Evolutionary conservation across 768 basidiomycete genomes (phyloP).

Genomic region (Kwoniella dendrophila): DNA sequence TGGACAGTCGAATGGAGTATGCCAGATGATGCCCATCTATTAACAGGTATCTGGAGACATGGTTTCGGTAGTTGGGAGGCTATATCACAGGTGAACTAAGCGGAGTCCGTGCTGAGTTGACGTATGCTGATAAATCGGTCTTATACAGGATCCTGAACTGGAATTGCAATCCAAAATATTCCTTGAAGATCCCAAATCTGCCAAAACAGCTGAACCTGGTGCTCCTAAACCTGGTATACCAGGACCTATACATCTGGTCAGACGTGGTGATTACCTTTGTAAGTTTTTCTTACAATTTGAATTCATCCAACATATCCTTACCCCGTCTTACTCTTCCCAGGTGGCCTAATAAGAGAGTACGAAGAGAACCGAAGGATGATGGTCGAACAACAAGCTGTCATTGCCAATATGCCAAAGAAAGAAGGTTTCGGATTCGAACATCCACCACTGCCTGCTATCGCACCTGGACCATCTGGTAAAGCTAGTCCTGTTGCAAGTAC

Average conservation of each 20-base stretch:
- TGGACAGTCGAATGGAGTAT: constrained; percentile 96
- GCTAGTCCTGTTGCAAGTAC: constrained; percentile 58
- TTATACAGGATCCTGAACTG: constrained; percentile 72
- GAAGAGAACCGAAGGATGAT: constrained; percentile 50
- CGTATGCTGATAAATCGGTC: not conserved
- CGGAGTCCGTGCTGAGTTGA: not conserved
- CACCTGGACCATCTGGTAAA: constrained; percentile 21
- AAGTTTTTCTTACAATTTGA: constrained; percentile 7
- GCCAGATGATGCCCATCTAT: constrained; percentile 88
- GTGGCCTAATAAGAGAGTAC: constrained; percentile 52
- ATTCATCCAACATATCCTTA: not conserved
- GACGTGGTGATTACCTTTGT: constrained; percentile 87
- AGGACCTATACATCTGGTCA: constrained; percentile 95
- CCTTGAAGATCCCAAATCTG: constrained; percentile 84
- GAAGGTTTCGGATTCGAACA: constrained; percentile 45
- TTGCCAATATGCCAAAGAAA: constrained; percentile 44
- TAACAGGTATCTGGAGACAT: constrained; percentile 88
- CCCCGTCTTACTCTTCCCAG: constrained; percentile 16
- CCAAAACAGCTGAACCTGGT: constrained; percentile 62
- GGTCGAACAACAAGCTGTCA: constrained; percentile 47
- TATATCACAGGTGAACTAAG: constrained; percentile 64
- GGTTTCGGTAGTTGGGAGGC: constrained; percentile 98
- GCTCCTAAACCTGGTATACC: constrained; percentile 66
- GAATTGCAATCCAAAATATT: constrained; percentile 91
- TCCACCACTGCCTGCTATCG: constrained; percentile 25